Evolutionary conservation across 163 green algal genomes (phyloP).

Genomic region (Chloromonas sp.): DNA sequence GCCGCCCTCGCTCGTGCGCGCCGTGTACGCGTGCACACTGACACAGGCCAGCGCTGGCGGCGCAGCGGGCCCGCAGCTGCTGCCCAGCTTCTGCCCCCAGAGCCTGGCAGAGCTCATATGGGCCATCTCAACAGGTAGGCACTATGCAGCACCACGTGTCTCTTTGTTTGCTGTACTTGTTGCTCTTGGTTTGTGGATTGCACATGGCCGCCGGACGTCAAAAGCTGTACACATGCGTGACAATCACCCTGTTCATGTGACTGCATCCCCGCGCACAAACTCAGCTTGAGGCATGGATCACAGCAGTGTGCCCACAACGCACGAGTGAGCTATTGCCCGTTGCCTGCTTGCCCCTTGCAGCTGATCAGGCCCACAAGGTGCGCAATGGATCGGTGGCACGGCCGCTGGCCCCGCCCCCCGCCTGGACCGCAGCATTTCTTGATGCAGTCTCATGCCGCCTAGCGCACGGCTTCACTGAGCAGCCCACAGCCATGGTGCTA

Average conservation of each 20-base stretch:
- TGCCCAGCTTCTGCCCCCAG: background rate
- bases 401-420: background rate
- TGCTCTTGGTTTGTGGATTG: too few relatives aligned
- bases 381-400: background rate
- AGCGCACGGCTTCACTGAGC: background rate
- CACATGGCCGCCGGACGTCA: too few relatives aligned
- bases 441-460: background rate
- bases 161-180: too few relatives aligned
- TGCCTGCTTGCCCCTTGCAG: background rate
- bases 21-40: background rate
- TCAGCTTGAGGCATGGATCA: too few relatives aligned
- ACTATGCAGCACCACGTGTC: too few relatives aligned
- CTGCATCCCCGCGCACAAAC: too few relatives aligned
- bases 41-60: background rate
- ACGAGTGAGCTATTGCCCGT: too few relatives aligned
- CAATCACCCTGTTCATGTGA: too few relatives aligned
- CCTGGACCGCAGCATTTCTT: background rate
- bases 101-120: background rate
- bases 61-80: background rate
- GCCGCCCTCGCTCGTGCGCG: background rate
- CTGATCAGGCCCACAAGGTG: background rate
- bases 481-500: conserved; percentile 3
- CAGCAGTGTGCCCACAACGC: too few relatives aligned
- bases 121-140: background rate
- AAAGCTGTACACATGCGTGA: too few relatives aligned